Evolutionary conservation across 495 filamentous ascomycete genomes (phyloP).

Genomic region (Neurospora intermedia): DNA sequence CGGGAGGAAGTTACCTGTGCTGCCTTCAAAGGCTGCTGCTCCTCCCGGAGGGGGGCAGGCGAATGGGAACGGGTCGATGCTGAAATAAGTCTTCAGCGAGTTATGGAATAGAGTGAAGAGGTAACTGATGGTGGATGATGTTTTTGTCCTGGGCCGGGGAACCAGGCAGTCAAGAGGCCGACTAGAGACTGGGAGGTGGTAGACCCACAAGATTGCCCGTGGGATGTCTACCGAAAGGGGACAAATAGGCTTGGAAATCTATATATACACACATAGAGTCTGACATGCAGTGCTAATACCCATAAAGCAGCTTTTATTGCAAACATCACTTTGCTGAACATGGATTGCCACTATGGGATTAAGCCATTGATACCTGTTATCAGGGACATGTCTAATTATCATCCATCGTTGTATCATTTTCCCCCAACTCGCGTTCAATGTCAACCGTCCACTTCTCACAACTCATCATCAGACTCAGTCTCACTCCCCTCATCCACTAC

Average conservation of each 20-base stretch:
- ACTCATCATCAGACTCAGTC: constrained; percentile 34
- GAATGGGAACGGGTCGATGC: background rate
- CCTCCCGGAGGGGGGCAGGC: background rate
- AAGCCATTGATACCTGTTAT: background rate
- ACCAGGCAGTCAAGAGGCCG: background rate
- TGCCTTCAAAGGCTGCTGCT: constrained; percentile 26
- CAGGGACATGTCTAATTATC: background rate
- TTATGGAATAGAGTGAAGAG: too few relatives aligned
- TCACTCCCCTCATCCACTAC: constrained; percentile 24
- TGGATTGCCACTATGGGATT: background rate
- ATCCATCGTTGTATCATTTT: background rate
- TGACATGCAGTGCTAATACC: background rate
- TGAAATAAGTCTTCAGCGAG: background rate
- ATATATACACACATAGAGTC: background rate
- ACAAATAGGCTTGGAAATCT: background rate
- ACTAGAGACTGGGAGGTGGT: background rate
- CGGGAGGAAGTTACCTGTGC: constrained; percentile 62
- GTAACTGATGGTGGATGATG: too few relatives aligned
- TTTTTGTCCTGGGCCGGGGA: background rate
- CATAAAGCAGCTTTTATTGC: background rate
- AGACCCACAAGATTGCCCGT: background rate
- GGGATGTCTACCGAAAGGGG: background rate
- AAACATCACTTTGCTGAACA: background rate
- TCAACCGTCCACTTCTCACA: constrained; percentile 16
- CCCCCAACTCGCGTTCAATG: too few relatives aligned